Evolutionary conservation across 495 filamentous ascomycete genomes (phyloP).

Genomic region (Neurospora sp.): DNA sequence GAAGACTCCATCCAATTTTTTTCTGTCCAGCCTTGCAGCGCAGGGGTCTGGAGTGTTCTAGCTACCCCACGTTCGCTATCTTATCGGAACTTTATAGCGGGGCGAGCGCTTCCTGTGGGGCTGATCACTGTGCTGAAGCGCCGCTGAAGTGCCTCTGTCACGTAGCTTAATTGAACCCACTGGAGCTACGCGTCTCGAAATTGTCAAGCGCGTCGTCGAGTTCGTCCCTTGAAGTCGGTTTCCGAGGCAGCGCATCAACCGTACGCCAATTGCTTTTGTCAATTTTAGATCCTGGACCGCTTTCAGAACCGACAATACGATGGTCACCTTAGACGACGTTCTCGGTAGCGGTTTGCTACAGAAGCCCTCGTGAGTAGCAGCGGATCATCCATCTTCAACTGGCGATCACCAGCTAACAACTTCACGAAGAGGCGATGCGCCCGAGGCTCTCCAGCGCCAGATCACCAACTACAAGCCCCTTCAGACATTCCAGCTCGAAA

Average conservation of each 20-base stretch:
- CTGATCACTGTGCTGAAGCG: neutral
- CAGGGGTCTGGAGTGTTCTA: neutral
- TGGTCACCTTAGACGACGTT: conserved; percentile 26
- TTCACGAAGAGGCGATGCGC: conserved; percentile 27
- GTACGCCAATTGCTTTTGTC: neutral
- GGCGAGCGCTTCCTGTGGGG: conserved; percentile 1
- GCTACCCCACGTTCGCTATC: conserved; percentile 22
- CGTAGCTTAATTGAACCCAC: conserved; percentile 4
- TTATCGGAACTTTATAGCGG: conserved; percentile 19
- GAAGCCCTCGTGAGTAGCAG: conserved; percentile 18
- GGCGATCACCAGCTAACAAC: conserved; percentile 3
- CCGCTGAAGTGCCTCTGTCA: neutral
- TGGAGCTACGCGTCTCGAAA: conserved; percentile 8
- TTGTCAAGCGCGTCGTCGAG: conserved; percentile 8
- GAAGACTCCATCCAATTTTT: conserved; percentile 10
- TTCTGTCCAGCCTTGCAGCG: conserved; percentile 17
- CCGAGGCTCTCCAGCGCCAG: conserved; percentile 29
- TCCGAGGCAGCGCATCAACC: neutral
- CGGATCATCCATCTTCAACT: neutral
- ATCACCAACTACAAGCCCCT: conserved; percentile 66
- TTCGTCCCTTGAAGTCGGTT: neutral
- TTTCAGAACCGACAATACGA: neutral
- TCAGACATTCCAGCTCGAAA: conserved; percentile 59
- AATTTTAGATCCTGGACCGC: accelerated
- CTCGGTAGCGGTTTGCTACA: conserved; percentile 17